A percentile compares a stretch with the other conserved stretches of the same genome.
phyloP scores from a whole-genome alignment of 2,329 filamentous ascomycete species.

The Hypoxylon sp. region DNA sequence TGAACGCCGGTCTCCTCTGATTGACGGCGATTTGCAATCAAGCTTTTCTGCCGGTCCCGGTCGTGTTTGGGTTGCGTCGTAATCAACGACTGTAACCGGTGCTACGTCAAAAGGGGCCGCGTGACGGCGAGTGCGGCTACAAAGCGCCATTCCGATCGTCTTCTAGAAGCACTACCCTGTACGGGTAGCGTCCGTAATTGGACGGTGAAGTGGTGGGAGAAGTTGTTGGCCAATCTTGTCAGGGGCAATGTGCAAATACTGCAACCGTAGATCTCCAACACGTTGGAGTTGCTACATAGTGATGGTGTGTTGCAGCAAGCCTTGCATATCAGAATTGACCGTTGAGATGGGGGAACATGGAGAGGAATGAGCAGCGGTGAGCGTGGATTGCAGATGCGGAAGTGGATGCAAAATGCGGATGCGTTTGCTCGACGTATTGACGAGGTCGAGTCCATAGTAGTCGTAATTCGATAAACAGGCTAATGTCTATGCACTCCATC shows the following conservation, averaged over 20 bases:
- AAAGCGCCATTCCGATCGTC: constrained; percentile 23
- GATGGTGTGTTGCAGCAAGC: constrained; percentile 34
- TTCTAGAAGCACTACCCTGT: constrained; percentile 41
- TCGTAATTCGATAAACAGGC: constrained; percentile 41
- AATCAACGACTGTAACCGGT: constrained; percentile 29
- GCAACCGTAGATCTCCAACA: constrained; percentile 40
- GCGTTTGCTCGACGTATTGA: constrained; percentile 27
- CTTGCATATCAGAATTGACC: constrained; percentile 38
- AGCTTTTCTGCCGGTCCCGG: constrained; percentile 43
- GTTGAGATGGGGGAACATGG: constrained; percentile 9
- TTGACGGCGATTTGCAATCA: constrained; percentile 39
- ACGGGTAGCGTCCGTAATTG: constrained; percentile 26
- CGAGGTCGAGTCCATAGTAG: constrained; percentile 25
- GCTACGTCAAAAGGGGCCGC: constrained; percentile 35
- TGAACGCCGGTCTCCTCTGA: constrained; percentile 27
- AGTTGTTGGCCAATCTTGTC: constrained; percentile 39
- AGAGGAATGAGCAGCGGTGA: constrained; percentile 25
- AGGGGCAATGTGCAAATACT: constrained; percentile 37
- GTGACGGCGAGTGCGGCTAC: constrained; percentile 41
- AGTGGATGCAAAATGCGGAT: constrained; percentile 11
- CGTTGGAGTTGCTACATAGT: constrained; percentile 31
- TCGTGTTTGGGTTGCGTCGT: constrained; percentile 33
- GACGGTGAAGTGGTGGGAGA: constrained; percentile 26
- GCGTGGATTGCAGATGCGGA: constrained; percentile 9
- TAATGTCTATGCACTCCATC: constrained; percentile 41